phyloP scores from a whole-genome alignment of 2,329 filamentous ascomycete species.

The Sporothrix luriei region DNA sequence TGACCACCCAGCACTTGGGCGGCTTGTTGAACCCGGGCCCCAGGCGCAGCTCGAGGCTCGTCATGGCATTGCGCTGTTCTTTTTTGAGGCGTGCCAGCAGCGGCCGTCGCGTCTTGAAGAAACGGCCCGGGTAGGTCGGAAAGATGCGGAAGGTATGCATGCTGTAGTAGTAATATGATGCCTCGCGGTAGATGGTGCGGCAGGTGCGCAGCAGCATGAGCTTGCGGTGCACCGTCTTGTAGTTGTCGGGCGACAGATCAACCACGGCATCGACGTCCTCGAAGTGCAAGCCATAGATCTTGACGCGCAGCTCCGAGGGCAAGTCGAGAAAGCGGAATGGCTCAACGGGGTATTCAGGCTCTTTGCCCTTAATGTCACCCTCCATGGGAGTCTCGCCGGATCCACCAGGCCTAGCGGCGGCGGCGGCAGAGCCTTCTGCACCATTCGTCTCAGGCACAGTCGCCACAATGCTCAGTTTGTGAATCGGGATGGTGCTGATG shows the following conservation, averaged over 20 bases:
- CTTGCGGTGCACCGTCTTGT: slow-evolving; percentile 61
- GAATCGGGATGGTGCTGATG: slow-evolving; percentile 44
- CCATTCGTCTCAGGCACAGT: slow-evolving; percentile 31
- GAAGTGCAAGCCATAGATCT: slow-evolving; percentile 68
- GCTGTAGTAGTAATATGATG: slow-evolving; percentile 67
- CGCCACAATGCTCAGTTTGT: slow-evolving; percentile 50
- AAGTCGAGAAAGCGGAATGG: slow-evolving; percentile 68
- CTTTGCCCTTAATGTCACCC: background rate
- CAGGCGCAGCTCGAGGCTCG: slow-evolving; percentile 67
- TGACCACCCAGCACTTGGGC: slow-evolving; percentile 70
- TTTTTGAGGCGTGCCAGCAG: slow-evolving; percentile 67
- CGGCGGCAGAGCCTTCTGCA: background rate
- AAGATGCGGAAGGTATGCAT: slow-evolving; percentile 66
- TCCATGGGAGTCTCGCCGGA: background rate
- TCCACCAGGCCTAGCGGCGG: background rate
- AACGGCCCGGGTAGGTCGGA: slow-evolving; percentile 63
- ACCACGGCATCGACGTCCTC: slow-evolving; percentile 56
- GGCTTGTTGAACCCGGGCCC: slow-evolving; percentile 74
- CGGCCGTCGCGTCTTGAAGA: slow-evolving; percentile 74
- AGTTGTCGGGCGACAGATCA: slow-evolving; percentile 69
- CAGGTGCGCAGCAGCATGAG: slow-evolving; percentile 65
- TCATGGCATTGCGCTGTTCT: slow-evolving; percentile 62
- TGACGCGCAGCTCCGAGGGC: slow-evolving; percentile 69
- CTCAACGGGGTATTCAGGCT: slow-evolving; percentile 38
- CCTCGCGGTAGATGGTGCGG: slow-evolving; percentile 63